phyloP scores from a whole-genome alignment of 2,329 filamentous ascomycete genomes.

The Berkeleyomyces basicola region DNA sequence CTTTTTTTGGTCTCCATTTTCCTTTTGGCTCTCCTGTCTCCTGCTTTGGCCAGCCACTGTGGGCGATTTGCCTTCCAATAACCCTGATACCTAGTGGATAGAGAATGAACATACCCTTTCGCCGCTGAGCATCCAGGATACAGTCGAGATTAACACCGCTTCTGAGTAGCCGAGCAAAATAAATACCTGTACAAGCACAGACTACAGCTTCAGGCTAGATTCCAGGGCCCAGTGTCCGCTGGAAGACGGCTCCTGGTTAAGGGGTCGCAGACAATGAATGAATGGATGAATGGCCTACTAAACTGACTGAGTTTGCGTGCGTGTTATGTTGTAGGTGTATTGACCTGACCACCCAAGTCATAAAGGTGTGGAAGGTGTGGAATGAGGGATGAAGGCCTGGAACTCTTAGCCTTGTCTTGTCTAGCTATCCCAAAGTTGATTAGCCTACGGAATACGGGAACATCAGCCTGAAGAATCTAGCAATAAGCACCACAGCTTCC shows the following conservation, averaged over 20 bases:
- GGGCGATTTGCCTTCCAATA: too few species aligned
- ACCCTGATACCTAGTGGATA: neutral
- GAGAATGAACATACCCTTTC: neutral
- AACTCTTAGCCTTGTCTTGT: neutral
- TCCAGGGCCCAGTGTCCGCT: neutral
- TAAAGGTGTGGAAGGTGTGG: neutral
- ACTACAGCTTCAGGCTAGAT: neutral
- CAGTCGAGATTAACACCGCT: neutral
- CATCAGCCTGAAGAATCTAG: neutral
- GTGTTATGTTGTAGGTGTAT: neutral
- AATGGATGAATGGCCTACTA: too few species aligned
- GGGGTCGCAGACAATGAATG: neutral
- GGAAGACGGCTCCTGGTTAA: neutral
- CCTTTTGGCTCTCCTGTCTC: neutral
- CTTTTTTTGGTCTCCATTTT: neutral
- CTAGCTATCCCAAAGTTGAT: neutral
- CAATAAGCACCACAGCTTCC: neutral
- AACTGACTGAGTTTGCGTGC: neutral
- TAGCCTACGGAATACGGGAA: neutral
- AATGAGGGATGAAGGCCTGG: neutral
- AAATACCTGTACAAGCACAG: neutral
- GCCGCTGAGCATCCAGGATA: neutral
- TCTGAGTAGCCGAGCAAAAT: neutral
- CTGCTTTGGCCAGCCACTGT: neutral
- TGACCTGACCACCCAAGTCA: neutral